Evolutionary conservation across 805 yeast species (phyloP).

Genomic region (Wickerhamiella sorbophila): DNA sequence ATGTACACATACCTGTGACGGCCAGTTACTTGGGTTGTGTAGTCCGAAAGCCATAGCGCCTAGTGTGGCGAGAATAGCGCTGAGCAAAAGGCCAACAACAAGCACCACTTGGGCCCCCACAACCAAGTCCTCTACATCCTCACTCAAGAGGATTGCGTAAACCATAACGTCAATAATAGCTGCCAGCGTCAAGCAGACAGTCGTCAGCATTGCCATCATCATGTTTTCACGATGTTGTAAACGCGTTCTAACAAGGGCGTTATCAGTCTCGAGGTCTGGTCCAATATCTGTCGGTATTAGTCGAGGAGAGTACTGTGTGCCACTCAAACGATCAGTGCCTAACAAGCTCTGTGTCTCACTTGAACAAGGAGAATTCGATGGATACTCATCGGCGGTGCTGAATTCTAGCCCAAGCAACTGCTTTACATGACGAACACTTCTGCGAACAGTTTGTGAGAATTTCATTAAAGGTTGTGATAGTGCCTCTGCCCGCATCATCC

Average conservation of each 20-base stretch:
- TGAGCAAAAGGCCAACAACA: slow-evolving; percentile 30
- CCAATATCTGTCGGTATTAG: slow-evolving; percentile 1
- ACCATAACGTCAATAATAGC: slow-evolving; percentile 26
- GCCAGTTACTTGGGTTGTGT: slow-evolving; percentile 28
- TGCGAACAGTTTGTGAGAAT: slow-evolving; percentile 17
- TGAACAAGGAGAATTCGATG: slow-evolving; percentile 4
- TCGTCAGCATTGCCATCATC: slow-evolving; percentile 33
- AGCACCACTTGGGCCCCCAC: slow-evolving; percentile 23
- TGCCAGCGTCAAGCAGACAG: slow-evolving; percentile 29
- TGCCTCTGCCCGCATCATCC: slow-evolving; percentile 21
- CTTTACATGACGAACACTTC: slow-evolving; percentile 8
- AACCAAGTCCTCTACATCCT: slow-evolving; percentile 20
- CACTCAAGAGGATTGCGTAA: slow-evolving; percentile 29
- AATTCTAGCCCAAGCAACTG: slow-evolving; percentile 5
- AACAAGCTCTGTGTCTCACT: slow-evolving; percentile 8
- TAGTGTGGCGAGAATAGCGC: slow-evolving; percentile 30
- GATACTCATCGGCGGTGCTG: neutral
- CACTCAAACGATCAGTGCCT: slow-evolving; percentile 4
- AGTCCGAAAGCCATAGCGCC: slow-evolving; percentile 33
- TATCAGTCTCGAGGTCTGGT: slow-evolving; percentile 6
- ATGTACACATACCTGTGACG: slow-evolving; percentile 35
- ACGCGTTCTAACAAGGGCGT: slow-evolving; percentile 9
- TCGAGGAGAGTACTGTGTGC: slow-evolving; percentile 13
- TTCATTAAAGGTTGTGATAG: slow-evolving; percentile 21
- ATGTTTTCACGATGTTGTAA: slow-evolving; percentile 24